These are phyloP conservation scores for Metschnikowia cerradonensis DNA, from an alignment of 805 yeast genomes.

Conservation along the genomic window DNA sequence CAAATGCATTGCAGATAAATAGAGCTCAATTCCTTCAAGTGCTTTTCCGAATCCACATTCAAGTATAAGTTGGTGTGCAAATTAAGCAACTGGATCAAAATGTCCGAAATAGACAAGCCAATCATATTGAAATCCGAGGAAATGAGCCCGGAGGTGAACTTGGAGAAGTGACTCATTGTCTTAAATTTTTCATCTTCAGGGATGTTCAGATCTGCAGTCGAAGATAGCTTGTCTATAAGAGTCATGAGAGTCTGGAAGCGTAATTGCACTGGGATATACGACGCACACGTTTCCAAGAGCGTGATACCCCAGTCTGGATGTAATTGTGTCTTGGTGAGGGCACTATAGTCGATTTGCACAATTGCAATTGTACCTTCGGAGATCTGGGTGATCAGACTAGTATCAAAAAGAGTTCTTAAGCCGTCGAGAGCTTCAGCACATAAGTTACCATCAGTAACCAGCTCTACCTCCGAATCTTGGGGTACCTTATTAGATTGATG, in stretches of 20 bases:
- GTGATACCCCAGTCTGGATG: conserved; percentile 47
- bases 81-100: conserved; percentile 54
- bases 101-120: conserved; percentile 82
- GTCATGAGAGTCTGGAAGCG: conserved; percentile 62
- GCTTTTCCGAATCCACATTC: conserved; percentile 16
- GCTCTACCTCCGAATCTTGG: conserved; percentile 31
- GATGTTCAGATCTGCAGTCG: conserved; percentile 18
- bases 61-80: conserved; percentile 42
- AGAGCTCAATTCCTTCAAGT: conserved; percentile 30
- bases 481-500: conserved; percentile 16
- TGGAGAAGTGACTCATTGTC: conserved; percentile 39
- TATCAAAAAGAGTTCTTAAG: conserved; percentile 58
- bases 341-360: conserved; percentile 33
- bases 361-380: conserved; percentile 52
- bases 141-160: conserved; percentile 54
- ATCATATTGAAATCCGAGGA: conserved; percentile 77
- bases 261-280: conserved; percentile 77
- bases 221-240: conserved; percentile 26
- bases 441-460: conserved; percentile 36
- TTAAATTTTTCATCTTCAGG: conserved; percentile 13
- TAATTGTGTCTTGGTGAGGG: conserved; percentile 1
- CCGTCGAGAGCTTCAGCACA: conserved; percentile 46
- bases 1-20: conserved; percentile 57
- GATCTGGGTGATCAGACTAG: conserved; percentile 59
- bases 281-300: conserved; percentile 61